phyloP scores from a whole-genome alignment of 495 filamentous ascomycete genomes.

The Penicillium daleae region DNA sequence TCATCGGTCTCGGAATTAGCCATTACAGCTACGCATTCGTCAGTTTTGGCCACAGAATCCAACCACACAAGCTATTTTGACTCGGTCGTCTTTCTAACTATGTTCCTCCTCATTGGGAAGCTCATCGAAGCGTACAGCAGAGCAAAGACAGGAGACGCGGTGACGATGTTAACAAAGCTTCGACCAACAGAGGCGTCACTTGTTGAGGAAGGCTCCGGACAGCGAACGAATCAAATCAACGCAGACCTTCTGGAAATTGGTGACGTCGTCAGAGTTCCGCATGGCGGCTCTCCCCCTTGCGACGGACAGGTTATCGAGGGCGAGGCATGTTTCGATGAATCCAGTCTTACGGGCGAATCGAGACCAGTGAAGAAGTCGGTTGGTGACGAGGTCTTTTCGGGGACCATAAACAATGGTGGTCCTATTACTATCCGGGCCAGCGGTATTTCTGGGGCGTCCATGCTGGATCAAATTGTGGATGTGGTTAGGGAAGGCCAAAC shows the following conservation, averaged over 20 bases:
- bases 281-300: slow-evolving; percentile 74
- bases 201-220: slow-evolving; percentile 36
- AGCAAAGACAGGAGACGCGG: slow-evolving; percentile 76
- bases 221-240: slow-evolving; percentile 32
- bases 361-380: slow-evolving; percentile 61
- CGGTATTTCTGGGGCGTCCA: slow-evolving; percentile 65
- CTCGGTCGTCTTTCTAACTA: slow-evolving; percentile 79
- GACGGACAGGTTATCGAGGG: slow-evolving; percentile 64
- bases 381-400: slow-evolving; percentile 72
- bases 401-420: slow-evolving; percentile 71
- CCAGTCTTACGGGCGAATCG: slow-evolving; percentile 78
- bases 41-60: not conserved
- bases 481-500: slow-evolving; percentile 81
- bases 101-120: slow-evolving; percentile 73
- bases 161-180: slow-evolving; percentile 67
- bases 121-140: slow-evolving; percentile 80
- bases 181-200: slow-evolving; percentile 73
- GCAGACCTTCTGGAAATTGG: slow-evolving; percentile 73
- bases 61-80: slow-evolving; percentile 55
- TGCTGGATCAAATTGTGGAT: slow-evolving; percentile 79
- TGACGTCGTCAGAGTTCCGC: slow-evolving; percentile 67
- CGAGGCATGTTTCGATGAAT: slow-evolving; percentile 69
- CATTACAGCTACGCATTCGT: slow-evolving; percentile 50
- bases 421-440: slow-evolving; percentile 66
- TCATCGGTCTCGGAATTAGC: slow-evolving; percentile 70